These are phyloP conservation scores for Pseudodiploospora longispora DNA, from an alignment of 2,329 filamentous ascomycete genomes.

Conservation along the genomic window DNA sequence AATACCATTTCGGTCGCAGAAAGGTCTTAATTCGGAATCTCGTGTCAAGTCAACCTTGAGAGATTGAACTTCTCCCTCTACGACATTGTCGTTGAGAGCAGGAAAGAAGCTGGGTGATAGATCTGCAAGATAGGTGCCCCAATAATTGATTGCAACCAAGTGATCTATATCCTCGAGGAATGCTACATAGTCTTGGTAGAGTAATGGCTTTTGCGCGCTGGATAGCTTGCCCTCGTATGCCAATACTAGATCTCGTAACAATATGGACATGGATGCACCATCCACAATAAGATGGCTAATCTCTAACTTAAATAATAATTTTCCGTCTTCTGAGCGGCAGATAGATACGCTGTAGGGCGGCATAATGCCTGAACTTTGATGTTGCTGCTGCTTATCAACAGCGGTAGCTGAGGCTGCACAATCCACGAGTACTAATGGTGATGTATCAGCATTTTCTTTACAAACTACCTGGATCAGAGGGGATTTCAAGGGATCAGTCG, in stretches of 20 bases:
- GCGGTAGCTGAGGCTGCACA: background rate
- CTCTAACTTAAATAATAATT: slow-evolving; percentile 18
- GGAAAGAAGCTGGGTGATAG: background rate
- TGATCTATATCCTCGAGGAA: slow-evolving; percentile 7
- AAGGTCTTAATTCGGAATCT: background rate
- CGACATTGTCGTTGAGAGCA: background rate
- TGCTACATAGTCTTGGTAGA: slow-evolving; percentile 9
- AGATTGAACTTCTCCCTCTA: background rate
- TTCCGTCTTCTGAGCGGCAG: slow-evolving; percentile 4
- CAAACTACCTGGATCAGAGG: background rate
- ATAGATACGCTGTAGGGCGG: background rate
- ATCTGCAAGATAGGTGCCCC: slow-evolving; percentile 1
- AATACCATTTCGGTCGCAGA: slow-evolving; percentile 18
- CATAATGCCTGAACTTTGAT: background rate
- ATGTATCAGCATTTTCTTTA: background rate
- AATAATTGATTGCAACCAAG: slow-evolving; percentile 1
- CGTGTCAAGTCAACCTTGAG: background rate
- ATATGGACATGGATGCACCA: slow-evolving; percentile 16
- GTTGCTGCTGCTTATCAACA: background rate
- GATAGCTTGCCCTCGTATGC: slow-evolving; percentile 14
- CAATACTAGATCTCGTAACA: slow-evolving; percentile 14
- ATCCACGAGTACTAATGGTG: background rate
- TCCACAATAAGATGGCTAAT: slow-evolving; percentile 21
- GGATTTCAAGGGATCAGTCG: background rate
- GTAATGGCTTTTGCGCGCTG: slow-evolving; percentile 7